These are phyloP conservation scores for Inga oerstediana DNA, from an alignment of 306 rosid species.

Conservation along the genomic window DNA sequence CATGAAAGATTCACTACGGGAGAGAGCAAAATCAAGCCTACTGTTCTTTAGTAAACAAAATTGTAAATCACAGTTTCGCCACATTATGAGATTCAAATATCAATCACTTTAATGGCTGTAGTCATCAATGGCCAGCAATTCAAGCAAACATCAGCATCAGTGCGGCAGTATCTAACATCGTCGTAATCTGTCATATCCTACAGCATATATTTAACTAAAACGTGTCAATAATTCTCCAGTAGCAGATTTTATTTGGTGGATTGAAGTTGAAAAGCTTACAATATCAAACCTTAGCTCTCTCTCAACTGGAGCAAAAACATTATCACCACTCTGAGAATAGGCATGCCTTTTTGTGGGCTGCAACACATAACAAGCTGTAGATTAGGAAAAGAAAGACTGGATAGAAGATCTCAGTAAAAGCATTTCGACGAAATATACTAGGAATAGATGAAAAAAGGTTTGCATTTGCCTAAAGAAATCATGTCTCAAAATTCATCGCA, in stretches of 20 bases:
- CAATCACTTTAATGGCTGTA: conserved; percentile 81
- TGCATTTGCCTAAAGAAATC: background rate
- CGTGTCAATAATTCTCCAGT: background rate
- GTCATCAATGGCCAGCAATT: conserved; percentile 98
- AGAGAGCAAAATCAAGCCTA: too few relatives aligned
- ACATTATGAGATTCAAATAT: conserved; percentile 31
- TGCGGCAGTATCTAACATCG: conserved; percentile 92
- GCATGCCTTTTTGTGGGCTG: conserved; percentile 91
- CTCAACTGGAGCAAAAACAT: conserved; percentile 82
- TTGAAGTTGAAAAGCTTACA: conserved; percentile 51
- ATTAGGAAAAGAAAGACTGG: background rate
- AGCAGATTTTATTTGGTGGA: background rate
- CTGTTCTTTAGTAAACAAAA: too few relatives aligned
- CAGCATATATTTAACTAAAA: background rate
- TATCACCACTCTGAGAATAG: conserved; percentile 77
- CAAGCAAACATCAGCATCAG: conserved; percentile 95
- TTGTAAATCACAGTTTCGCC: conserved; percentile 16
- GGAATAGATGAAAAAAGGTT: background rate
- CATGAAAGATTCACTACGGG: too few relatives aligned
- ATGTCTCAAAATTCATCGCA: background rate
- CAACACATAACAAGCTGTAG: conserved; percentile 23
- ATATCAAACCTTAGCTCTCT: conserved; percentile 88
- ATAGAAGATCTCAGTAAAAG: background rate
- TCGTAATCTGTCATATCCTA: conserved; percentile 94
- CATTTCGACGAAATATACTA: background rate